Evolutionary conservation across 164 flowering plant species (phyloP).

Genomic region (Sedum album): DNA sequence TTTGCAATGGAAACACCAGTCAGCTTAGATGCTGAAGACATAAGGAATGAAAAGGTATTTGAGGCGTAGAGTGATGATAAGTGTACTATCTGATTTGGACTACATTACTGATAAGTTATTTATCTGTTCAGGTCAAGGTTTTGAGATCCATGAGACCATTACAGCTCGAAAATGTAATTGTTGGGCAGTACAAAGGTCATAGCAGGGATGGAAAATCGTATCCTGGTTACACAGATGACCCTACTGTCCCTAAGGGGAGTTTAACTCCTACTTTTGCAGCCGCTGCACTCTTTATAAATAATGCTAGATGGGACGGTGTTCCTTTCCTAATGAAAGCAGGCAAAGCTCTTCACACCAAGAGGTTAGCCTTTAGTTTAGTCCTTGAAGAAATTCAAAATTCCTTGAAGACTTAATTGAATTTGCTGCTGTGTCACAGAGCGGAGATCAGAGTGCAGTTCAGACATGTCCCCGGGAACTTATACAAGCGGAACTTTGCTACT

Average conservation of each 20-base stretch:
- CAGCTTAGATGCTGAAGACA: slow-evolving; percentile 23
- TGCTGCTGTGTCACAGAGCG: slow-evolving; percentile 32
- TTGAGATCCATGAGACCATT: slow-evolving; percentile 10
- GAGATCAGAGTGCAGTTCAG: slow-evolving; percentile 70
- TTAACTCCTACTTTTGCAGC: slow-evolving; percentile 63
- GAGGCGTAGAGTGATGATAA: neutral
- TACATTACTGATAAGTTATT: too few species aligned
- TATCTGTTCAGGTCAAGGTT: slow-evolving; percentile 13
- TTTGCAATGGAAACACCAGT: slow-evolving; percentile 26
- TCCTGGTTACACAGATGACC: slow-evolving; percentile 51
- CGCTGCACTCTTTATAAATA: slow-evolving; percentile 52
- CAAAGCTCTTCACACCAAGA: slow-evolving; percentile 39
- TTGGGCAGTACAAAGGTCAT: slow-evolving; percentile 54
- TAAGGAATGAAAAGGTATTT: slow-evolving; percentile 21
- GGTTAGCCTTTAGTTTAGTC: slow-evolving; percentile 18
- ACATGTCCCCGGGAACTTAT: slow-evolving; percentile 66
- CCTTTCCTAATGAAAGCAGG: slow-evolving; percentile 74
- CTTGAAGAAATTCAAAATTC: neutral
- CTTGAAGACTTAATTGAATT: neutral
- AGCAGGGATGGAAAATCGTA: slow-evolving; percentile 28
- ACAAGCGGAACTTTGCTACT: slow-evolving; percentile 32
- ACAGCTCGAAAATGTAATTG: slow-evolving; percentile 33
- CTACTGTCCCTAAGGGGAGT: slow-evolving; percentile 41
- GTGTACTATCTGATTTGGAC: neutral
- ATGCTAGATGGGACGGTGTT: slow-evolving; percentile 78